Conservation (phyloP, 257 asterid genomes). For the Fraxinus cuspidata region DNA sequence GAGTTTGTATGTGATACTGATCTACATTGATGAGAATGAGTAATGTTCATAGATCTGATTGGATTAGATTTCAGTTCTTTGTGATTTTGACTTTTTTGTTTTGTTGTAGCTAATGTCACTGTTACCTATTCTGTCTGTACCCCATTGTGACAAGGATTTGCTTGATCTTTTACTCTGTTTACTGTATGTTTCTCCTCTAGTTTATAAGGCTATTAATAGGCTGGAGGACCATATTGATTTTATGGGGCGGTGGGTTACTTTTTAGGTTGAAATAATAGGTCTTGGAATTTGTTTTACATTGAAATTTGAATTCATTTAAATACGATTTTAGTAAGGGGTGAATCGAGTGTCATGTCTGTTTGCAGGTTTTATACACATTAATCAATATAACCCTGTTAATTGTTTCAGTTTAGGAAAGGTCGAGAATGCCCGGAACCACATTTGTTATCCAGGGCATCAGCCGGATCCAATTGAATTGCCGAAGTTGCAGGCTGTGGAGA, state of each 20-base stretch:
- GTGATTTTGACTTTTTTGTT: slow-evolving; percentile 34
- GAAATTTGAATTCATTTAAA: slow-evolving; percentile 15
- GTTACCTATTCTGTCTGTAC: slow-evolving; percentile 37
- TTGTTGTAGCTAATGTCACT: slow-evolving; percentile 28
- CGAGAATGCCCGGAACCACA: slow-evolving; percentile 48
- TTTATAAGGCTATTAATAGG: slow-evolving; percentile 16
- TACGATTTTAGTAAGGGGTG: background rate
- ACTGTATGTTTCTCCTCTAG: slow-evolving; percentile 25
- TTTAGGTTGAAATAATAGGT: slow-evolving; percentile 17
- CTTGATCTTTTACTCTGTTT: slow-evolving; percentile 28
- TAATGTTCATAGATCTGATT: slow-evolving; percentile 28
- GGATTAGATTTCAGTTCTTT: slow-evolving; percentile 24
- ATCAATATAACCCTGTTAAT: slow-evolving; percentile 30
- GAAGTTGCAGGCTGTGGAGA: slow-evolving; percentile 68
- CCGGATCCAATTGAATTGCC: slow-evolving; percentile 42
- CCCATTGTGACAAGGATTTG: slow-evolving; percentile 16
- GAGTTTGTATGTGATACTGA: slow-evolving; percentile 1
- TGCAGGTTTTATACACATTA: background rate
- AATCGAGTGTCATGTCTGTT: background rate
- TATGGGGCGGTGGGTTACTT: slow-evolving; percentile 14
- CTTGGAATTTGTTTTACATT: background rate
- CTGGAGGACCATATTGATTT: slow-evolving; percentile 24
- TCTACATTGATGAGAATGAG: slow-evolving; percentile 24
- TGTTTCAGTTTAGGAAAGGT: slow-evolving; percentile 54
- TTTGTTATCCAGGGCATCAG: slow-evolving; percentile 39